Evolutionary conservation across 768 basidiomycete species (phyloP).

Genomic region (Gelatoporia subvermispora): DNA sequence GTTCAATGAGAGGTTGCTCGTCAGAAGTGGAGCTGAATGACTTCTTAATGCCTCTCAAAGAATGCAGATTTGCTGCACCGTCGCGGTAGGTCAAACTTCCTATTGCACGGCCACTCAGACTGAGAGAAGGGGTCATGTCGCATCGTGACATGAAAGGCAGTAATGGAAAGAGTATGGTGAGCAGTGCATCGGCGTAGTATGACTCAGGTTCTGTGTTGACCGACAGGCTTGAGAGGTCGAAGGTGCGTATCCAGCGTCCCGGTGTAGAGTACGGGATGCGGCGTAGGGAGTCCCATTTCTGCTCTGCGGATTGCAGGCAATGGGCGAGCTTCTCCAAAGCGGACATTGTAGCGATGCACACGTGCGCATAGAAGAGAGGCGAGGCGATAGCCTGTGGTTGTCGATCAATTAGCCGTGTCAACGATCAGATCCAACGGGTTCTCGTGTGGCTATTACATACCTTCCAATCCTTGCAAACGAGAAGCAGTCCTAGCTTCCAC

Average conservation of each 20-base stretch:
- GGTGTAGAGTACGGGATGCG: constrained; percentile 84
- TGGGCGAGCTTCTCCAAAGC: constrained; percentile 53
- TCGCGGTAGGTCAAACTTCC: constrained; percentile 48
- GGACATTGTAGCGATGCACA: constrained; percentile 38
- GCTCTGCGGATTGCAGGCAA: constrained; percentile 59
- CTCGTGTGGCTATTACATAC: constrained; percentile 9
- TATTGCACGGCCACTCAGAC: constrained; percentile 57
- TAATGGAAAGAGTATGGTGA: constrained; percentile 62
- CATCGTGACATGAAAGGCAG: constrained; percentile 58
- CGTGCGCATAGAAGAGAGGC: constrained; percentile 62
- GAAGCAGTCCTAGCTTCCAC: constrained; percentile 24
- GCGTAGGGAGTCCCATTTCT: constrained; percentile 83
- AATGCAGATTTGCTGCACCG: constrained; percentile 42
- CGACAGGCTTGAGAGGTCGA: constrained; percentile 62
- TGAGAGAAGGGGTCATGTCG: constrained; percentile 49
- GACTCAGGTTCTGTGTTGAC: constrained; percentile 42
- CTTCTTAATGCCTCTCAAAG: constrained; percentile 51
- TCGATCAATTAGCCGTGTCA: no score
- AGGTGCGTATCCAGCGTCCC: constrained; percentile 76
- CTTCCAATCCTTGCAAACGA: constrained; percentile 14
- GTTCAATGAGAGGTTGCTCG: constrained; percentile 53
- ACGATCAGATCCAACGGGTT: background rate
- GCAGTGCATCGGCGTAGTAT: constrained; percentile 54
- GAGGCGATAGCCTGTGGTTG: constrained; percentile 52
- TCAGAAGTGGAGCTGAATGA: constrained; percentile 18